Evolutionary conservation across 1,139 yeast genomes (phyloP).

Genomic region (Saccharomyces hybrid): DNA sequence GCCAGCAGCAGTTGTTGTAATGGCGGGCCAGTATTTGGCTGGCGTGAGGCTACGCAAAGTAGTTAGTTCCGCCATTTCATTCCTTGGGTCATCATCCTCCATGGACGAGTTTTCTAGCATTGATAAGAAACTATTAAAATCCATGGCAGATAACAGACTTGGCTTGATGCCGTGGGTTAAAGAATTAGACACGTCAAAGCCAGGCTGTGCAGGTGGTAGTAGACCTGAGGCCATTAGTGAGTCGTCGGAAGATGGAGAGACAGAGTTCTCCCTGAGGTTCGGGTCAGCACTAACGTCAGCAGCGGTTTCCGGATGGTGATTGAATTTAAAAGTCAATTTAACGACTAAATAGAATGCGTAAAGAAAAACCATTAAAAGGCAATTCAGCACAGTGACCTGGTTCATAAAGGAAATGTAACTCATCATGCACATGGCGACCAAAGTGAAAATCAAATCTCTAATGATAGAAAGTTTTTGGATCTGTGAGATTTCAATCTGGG

Average conservation of each 20-base stretch:
- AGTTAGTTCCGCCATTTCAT: slow-evolving; percentile 7
- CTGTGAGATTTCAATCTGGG: slow-evolving; percentile 14
- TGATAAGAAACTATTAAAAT: slow-evolving; percentile 21
- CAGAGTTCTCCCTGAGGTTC: not conserved
- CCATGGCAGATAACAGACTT: slow-evolving; percentile 29
- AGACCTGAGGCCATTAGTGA: not conserved
- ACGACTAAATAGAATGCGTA: slow-evolving; percentile 21
- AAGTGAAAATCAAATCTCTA: slow-evolving; percentile 24
- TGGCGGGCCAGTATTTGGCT: not conserved
- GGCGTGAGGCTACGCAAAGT: not conserved
- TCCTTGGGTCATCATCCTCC: not conserved
- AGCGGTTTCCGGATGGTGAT: not conserved
- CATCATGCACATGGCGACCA: slow-evolving; percentile 21
- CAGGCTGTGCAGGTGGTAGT: not conserved
- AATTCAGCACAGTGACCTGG: slow-evolving; percentile 23
- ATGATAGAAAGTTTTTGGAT: slow-evolving; percentile 19
- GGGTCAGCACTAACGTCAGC: not conserved
- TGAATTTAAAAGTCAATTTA: slow-evolving; percentile 11
- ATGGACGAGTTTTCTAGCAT: slow-evolving; percentile 21
- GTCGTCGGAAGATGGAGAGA: not conserved
- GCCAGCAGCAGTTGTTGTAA: not conserved
- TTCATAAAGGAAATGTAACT: slow-evolving; percentile 21
- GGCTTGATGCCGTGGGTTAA: slow-evolving; percentile 21
- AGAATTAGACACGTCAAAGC: slow-evolving; percentile 4
- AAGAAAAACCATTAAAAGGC: slow-evolving; percentile 23